Evolutionary conservation across 2,329 filamentous ascomycete genomes (phyloP), one percentile per base, ranked within the genome.

Genomic region (Dissoconium aciculare): DNA sequence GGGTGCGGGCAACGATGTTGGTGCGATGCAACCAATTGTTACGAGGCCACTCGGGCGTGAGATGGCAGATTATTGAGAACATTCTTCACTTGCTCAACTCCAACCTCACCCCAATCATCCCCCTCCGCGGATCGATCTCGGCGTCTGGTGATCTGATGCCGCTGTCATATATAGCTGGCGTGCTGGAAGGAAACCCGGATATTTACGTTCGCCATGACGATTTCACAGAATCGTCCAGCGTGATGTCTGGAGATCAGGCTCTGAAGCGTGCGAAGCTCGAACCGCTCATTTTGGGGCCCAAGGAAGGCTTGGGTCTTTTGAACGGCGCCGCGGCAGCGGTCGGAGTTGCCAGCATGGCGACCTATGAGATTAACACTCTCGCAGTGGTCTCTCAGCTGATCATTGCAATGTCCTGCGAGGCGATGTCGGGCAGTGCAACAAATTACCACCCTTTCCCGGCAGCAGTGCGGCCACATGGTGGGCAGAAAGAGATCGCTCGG

Each of bases 321-420:
- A 64, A 70, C 45, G 63, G 67, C 9, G 64, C 65, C 4, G 51
- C 67, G n/a, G 49, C 53, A 23, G 61, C 55, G 28, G 57, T 58
- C 5, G 60, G 57, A 1, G 56, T 60, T 2, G 65, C 59, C 3
- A 50, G 56, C 5, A 47, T 71, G 15, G 64, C 52, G 3, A 41
- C 68, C 1, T 54, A 71, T 34, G 63, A 74, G 32, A 57, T 67
- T 1, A 60, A 69, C 30, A 54, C 63, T 17, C 54, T 74, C 3
- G 62, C 63, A 0, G 36, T 72, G 0, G 46, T 74, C 2, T 53
- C 64, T 0, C 73, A 78, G 44, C 46, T 70, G 0, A 50, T 76
- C 2, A 75, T 73, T 0, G 71, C 68, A 1, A 70, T 78, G 58
- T 59, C 57, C 3, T 63, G 67, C 1, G 74, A 79, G 47, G 67